Conservation (phyloP, 768 basidiomycete species). For the Cyclocybe cylindracea region DNA sequence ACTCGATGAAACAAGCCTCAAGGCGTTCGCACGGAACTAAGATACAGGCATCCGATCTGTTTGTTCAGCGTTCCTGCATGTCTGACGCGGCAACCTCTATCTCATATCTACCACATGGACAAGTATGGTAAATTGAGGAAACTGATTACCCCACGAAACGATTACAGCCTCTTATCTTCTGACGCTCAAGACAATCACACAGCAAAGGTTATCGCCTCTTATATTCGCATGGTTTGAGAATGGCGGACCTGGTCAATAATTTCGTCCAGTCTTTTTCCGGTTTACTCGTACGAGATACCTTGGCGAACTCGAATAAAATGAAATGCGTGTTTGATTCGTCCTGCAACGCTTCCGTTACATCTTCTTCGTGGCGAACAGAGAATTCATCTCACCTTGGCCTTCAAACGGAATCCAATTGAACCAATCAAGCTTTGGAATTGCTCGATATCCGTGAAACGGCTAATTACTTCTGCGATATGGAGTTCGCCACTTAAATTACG, state of each 20-base stretch:
- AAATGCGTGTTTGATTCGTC: slow-evolving; percentile 85
- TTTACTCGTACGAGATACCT: slow-evolving; percentile 47
- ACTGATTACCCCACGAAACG: too few relatives aligned
- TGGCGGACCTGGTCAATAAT: slow-evolving; percentile 48
- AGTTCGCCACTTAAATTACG: slow-evolving; percentile 65
- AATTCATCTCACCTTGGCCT: slow-evolving; percentile 54
- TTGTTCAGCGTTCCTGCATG: slow-evolving; percentile 3
- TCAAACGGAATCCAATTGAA: slow-evolving; percentile 73
- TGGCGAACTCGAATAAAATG: slow-evolving; percentile 78
- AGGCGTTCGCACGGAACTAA: not conserved
- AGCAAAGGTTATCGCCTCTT: slow-evolving; percentile 61
- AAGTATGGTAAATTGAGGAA: too few relatives aligned
- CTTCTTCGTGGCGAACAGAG: not conserved
- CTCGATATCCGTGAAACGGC: slow-evolving; percentile 71
- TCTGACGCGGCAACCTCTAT: not conserved
- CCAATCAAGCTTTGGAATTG: slow-evolving; percentile 65
- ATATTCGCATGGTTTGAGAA: slow-evolving; percentile 91
- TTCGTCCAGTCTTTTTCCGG: slow-evolving; percentile 61
- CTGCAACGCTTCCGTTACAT: slow-evolving; percentile 37
- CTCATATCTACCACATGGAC: too few relatives aligned
- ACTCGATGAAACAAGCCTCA: not conserved
- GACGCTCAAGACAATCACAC: not conserved
- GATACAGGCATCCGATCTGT: not conserved
- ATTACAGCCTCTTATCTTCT: too few relatives aligned
- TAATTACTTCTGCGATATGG: slow-evolving; percentile 88